These are phyloP conservation scores for Saraca asoca DNA, from an alignment of 331 rosid genomes.

Conservation along the genomic window DNA sequence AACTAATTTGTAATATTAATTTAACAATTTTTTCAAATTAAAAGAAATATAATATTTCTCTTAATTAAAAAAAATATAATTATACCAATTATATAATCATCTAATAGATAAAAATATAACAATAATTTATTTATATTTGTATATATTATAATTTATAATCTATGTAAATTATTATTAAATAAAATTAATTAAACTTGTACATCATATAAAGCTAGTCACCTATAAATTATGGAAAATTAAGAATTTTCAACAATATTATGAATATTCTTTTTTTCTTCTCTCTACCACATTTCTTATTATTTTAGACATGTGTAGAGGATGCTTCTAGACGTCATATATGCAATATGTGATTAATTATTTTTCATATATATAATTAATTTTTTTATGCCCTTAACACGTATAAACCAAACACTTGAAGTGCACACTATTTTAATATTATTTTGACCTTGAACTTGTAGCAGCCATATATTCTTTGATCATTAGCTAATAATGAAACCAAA, in stretches of 20 bases:
- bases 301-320: constrained; percentile 31
- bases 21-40: too few relatives aligned
- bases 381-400: neutral
- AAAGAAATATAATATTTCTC: too few relatives aligned
- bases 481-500: constrained; percentile 33
- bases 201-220: neutral
- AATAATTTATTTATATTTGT: too few relatives aligned
- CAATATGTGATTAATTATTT: neutral
- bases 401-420: neutral
- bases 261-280: neutral
- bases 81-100: too few relatives aligned
- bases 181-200: too few relatives aligned
- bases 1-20: too few relatives aligned
- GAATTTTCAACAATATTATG: neutral
- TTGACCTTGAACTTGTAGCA: constrained; percentile 4
- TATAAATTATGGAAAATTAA: constrained; percentile 1
- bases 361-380: too few relatives aligned
- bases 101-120: too few relatives aligned
- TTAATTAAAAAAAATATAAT: too few relatives aligned
- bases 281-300: constrained; percentile 3
- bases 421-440: constrained; percentile 1
- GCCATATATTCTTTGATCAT: constrained; percentile 22
- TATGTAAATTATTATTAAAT: too few relatives aligned
- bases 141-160: too few relatives aligned
- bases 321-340: constrained; percentile 21